Base-by-base conservation (phyloP, 352 stramenopile genomes). In the Phytopythium oedochilum region DNA sequence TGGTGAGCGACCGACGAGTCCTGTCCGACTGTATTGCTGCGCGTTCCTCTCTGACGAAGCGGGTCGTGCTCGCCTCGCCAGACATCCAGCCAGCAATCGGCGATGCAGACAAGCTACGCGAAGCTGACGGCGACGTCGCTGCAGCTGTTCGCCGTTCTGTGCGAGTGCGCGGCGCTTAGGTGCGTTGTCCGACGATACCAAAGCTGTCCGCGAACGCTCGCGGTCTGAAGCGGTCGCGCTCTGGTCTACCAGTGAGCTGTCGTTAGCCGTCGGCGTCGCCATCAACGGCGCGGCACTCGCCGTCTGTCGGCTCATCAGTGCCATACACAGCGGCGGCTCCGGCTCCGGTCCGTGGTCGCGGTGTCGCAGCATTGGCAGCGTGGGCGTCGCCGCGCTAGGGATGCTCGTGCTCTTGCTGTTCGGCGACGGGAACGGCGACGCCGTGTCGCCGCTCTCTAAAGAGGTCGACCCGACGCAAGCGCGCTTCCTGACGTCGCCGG, bases 281-380 rank as follows among this genome's bases (percentile, higher is more conserved):
- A 43, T 73, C 38, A 49, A 59, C 23, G 64, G 57, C 26, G 39
- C 52, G 14, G 15, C 55, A 26, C 22, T 57, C n/a, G 61, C 58
- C 35, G 14, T 70, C 26, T 50, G 44, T 45, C 23, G 64, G 15
- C 26, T 70, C 1, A 29, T 54, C 11, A 55, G 43, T 34, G 61
- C 64, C 28, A 38, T 66, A 43, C 57, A 64, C 42, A 45, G 15
- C 49, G n/a, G 12, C 18, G 17, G n/a, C 1, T n/a, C 15, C 56
- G 14, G 14, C 28, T 60, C n/a, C 59, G 58, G 28, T 15, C 22
- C 20, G 31, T 23, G 18, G 17, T 14, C 20, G 25, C 34, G 14
- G 7, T 55, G 49, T 4, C 34, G 20, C 22, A 46, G 36, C 53
- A 10, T 61, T 53, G 35, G 22, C 31, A 28, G 26, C n/a, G 57